Percentiles rank a stretch among this genome's conserved stretches.
phyloP scores from a whole-genome alignment of 1,284 basidiomycete genomes.

The Cystobasidium slooffiae region DNA sequence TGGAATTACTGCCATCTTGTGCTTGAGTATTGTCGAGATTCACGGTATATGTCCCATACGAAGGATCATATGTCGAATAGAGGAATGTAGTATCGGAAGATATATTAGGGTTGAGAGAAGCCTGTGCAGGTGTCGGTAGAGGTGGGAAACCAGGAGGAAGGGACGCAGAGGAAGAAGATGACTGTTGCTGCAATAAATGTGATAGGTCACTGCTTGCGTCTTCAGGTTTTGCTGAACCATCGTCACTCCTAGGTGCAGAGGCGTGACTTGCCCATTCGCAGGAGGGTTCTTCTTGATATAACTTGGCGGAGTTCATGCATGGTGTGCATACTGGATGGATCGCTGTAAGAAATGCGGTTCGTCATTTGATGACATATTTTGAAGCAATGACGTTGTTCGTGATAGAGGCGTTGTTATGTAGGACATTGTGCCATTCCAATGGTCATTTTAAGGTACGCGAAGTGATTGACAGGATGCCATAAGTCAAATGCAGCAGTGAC shows the following conservation, averaged over 20 bases:
- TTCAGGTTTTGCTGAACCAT: background rate
- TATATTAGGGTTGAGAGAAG: slow-evolving; percentile 3
- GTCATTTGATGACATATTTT: background rate
- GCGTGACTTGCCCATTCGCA: slow-evolving; percentile 27
- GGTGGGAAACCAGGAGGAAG: background rate
- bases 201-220: slow-evolving; percentile 3
- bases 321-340: slow-evolving; percentile 27
- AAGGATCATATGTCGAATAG: slow-evolving; percentile 8
- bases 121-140: background rate
- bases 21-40: background rate
- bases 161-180: background rate
- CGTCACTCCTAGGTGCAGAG: too few relatives aligned
- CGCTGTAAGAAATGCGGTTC: background rate
- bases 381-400: background rate
- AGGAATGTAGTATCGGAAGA: background rate
- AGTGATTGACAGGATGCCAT: background rate
- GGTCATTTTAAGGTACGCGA: background rate
- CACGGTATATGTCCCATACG: background rate
- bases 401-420: background rate
- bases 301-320: slow-evolving; percentile 14
- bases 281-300: slow-evolving; percentile 36
- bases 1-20: background rate
- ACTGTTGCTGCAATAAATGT: background rate
- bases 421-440: background rate
- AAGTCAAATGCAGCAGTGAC: background rate